phyloP scores from a whole-genome alignment of 805 yeast species.

The Vanderwaltozyma yarrowii region DNA sequence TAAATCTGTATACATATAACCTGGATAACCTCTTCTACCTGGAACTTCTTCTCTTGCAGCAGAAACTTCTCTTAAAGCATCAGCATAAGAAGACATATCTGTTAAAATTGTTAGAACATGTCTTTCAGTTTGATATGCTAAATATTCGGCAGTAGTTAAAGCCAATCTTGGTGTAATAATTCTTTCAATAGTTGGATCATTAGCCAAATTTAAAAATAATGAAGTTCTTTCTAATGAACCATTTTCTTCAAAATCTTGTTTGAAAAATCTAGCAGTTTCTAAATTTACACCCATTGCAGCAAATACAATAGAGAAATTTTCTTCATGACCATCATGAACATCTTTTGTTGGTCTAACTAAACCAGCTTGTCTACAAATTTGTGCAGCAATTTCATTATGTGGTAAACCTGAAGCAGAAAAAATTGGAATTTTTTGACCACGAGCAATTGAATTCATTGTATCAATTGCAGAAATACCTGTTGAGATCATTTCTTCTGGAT shows the following conservation, averaged over 20 bases:
- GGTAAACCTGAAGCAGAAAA: slow-evolving; percentile 99
- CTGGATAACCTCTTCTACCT: slow-evolving; percentile 99
- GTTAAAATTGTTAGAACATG: slow-evolving; percentile 96
- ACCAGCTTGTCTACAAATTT: slow-evolving; percentile 99
- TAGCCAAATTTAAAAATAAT: slow-evolving; percentile 92
- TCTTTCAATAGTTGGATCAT: slow-evolving; percentile 99
- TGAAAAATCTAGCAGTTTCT: slow-evolving; percentile 97
- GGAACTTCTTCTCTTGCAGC: slow-evolving; percentile 99
- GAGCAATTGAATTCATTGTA: slow-evolving; percentile 98
- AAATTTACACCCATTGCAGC: slow-evolving; percentile 99
- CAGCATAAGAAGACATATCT: slow-evolving; percentile 99
- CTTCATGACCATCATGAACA: slow-evolving; percentile 99
- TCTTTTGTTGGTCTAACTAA: slow-evolving; percentile 98
- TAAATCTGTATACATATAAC: slow-evolving; percentile 99
- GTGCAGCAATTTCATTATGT: slow-evolving; percentile 99
- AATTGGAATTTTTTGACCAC: slow-evolving; percentile 99
- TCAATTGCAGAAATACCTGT: slow-evolving; percentile 98
- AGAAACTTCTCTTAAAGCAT: slow-evolving; percentile 98
- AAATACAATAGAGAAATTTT: slow-evolving; percentile 95
- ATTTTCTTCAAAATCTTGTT: slow-evolving; percentile 98
- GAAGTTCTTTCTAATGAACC: slow-evolving; percentile 98
- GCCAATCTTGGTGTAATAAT: slow-evolving; percentile 99
- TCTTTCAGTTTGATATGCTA: slow-evolving; percentile 98
- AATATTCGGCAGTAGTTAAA: slow-evolving; percentile 93
- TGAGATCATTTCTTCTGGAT: slow-evolving; percentile 99